Conservation (phyloP, 306 rosid species). For the Citrullus mucosospermus region DNA sequence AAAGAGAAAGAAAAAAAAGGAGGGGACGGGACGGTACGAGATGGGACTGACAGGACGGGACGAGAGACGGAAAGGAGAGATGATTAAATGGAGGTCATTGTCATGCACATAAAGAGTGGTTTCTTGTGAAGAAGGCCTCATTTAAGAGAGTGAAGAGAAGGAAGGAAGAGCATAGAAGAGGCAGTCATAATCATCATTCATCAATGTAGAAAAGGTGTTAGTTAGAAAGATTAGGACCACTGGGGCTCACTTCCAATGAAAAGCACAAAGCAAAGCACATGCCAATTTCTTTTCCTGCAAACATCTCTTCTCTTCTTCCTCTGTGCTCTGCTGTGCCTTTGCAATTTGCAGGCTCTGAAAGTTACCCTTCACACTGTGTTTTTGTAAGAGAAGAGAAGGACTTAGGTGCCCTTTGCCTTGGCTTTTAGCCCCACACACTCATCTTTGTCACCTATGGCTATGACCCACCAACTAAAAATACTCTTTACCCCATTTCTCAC, state of each 20-base stretch:
- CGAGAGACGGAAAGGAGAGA: neutral
- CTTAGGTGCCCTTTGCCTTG: neutral
- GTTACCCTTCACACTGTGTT: neutral
- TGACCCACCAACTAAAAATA: neutral
- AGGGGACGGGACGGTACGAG: neutral
- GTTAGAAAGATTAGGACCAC: conserved; percentile 10
- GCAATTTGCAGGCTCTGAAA: conserved; percentile 1
- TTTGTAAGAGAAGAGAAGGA: neutral
- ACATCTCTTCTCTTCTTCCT: neutral
- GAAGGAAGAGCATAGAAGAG: neutral
- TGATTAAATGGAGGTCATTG: conserved; percentile 3
- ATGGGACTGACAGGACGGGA: neutral
- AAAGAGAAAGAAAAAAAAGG: neutral
- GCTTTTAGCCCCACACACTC: neutral
- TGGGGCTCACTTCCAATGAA: neutral
- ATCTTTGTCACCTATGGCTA: neutral
- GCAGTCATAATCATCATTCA: neutral
- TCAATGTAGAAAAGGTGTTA: conserved; percentile 1
- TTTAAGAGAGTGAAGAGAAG: neutral
- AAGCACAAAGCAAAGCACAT: conserved; percentile 7
- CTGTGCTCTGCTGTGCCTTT: neutral
- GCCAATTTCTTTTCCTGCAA: neutral
- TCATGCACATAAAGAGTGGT: neutral
- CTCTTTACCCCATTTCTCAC: neutral
- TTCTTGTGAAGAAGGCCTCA: neutral